A percentile compares a stretch with the other conserved stretches of the same genome.
These are phyloP conservation scores for Liriodendron chinense DNA, from an alignment of 164 flowering plant genomes.

Conservation along the genomic window DNA sequence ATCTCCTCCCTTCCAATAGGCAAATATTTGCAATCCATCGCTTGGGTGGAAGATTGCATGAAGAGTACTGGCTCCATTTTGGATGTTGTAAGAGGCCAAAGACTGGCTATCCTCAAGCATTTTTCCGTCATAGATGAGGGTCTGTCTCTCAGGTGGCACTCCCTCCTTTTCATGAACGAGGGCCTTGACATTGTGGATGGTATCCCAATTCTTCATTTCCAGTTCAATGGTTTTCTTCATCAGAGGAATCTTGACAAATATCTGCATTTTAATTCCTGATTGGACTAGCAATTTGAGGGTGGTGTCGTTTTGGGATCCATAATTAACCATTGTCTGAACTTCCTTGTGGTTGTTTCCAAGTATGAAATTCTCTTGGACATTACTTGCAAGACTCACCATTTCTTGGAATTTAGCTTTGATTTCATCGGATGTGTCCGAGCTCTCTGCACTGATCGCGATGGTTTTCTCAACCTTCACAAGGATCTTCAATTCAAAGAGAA, in stretches of 20 bases:
- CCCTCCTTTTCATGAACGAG: conserved; percentile 21
- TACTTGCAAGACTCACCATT: conserved; percentile 15
- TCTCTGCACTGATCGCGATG: conserved; percentile 18
- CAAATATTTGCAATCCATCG: conserved; percentile 13
- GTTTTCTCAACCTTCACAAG: conserved; percentile 24
- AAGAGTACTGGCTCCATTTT: conserved; percentile 13
- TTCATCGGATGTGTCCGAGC: conserved; percentile 16
- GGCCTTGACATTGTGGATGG: conserved; percentile 21
- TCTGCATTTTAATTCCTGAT: conserved; percentile 3
- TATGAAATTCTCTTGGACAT: conserved; percentile 18
- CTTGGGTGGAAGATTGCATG: conserved; percentile 8
- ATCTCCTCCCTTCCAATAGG: conserved; percentile 10
- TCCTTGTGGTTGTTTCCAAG: conserved; percentile 13
- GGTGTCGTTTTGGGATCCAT: conserved; percentile 13
- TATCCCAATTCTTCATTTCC: conserved; percentile 18
- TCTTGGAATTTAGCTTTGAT: conserved; percentile 14
- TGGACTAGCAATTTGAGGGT: conserved; percentile 16
- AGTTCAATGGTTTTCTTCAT: conserved; percentile 10
- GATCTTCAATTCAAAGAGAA: conserved; percentile 13
- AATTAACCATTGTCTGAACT: conserved; percentile 12
- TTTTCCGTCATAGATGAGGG: conserved; percentile 23
- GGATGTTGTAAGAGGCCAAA: too few relatives aligned
- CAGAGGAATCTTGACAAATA: conserved; percentile 4
- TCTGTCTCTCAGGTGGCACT: neutral
- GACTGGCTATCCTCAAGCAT: conserved; percentile 20